A percentile compares a stretch with the other conserved stretches of the same genome.
These are phyloP conservation scores for Picea abies DNA, from an alignment of 83 land plant species.

Conservation along the genomic window DNA sequence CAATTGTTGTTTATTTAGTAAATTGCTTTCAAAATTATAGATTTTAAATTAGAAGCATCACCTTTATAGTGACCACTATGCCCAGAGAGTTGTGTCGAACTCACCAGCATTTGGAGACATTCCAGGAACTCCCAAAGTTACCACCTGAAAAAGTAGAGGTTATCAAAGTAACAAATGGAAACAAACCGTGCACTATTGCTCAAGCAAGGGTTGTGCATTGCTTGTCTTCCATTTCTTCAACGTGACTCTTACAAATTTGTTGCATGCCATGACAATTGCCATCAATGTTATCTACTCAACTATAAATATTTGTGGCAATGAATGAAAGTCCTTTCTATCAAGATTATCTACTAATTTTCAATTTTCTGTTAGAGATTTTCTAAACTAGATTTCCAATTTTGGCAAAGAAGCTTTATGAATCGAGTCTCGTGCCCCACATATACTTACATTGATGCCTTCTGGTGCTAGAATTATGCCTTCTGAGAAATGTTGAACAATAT, in stretches of 20 bases:
- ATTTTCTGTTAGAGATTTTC: too few species aligned
- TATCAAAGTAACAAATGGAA: too few species aligned
- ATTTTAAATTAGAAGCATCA: too few species aligned
- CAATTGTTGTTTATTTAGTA: too few species aligned
- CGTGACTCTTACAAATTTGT: slow-evolving; percentile 61
- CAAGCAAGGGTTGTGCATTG: slow-evolving; percentile 39
- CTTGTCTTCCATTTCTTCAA: slow-evolving; percentile 35
- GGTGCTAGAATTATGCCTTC: slow-evolving; percentile 98
- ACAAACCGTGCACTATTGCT: too few species aligned
- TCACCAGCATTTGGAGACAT: slow-evolving; percentile 50
- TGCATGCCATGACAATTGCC: too few species aligned
- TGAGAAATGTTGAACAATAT: slow-evolving; percentile 85
- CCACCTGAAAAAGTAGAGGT: slow-evolving; percentile 55
- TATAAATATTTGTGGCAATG: slow-evolving; percentile 36
- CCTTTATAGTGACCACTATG: too few species aligned
- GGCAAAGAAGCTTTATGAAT: slow-evolving; percentile 68
- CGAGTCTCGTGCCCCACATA: slow-evolving; percentile 82
- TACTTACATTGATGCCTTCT: slow-evolving; percentile 98
- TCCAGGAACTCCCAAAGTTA: slow-evolving; percentile 80
- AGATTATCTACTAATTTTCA: too few species aligned
- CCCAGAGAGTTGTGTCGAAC: too few species aligned
- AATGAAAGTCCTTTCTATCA: slow-evolving; percentile 60
- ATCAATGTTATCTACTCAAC: too few species aligned
- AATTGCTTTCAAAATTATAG: too few species aligned
- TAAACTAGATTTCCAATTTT: too few species aligned